Base-by-base conservation (phyloP, 2,329 filamentous ascomycete species). In the Dothistroma septosporum region DNA sequence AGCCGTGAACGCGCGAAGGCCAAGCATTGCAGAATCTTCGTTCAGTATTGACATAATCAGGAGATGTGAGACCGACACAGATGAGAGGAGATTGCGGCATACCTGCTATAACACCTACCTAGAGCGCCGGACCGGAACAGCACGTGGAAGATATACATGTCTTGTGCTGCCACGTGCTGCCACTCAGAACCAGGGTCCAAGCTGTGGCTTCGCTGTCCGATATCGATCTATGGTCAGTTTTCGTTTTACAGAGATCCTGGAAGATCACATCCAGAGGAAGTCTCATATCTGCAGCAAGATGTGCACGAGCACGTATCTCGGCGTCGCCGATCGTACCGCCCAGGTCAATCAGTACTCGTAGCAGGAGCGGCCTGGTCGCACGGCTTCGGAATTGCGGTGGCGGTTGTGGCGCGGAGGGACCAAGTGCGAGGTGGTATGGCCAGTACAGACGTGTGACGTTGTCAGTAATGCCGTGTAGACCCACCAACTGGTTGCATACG, bases 41-140 rank as follows among this genome's bases (percentile, higher is more conserved):
- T 44, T 44, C 41, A 44, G 41, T 44, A 44, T 5, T n/a, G n/a
- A 44, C 6, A 11, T 44, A 16, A 19, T n/a, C 41, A n/a, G 14
- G n/a, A 44, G 19, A 9, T n/a, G 41, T 44, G 41, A 31, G 28
- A 24, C 21, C 16, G 47, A 28, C 9, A 7, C 19, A 50, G 9
- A 31, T 31, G 2, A 9, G 12, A 50, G 47, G 47, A 50, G 9
- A 50, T 12, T 31, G 28, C 7, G 14, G 47, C 28, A 35, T n/a
- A 53, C 50, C 50, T 53, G 50, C 9, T 53, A 53, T 35, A 8
- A 10, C 35, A 2, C 50, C 50, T 53, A 53, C 50, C 50, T 35
- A 53, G 50, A 53, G 8, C n/a, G 50, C 24, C 24, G 21, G 21
- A 28, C 50, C 31, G 6, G 8, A 35, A 10, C 31, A 35, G 31